Conservation (phyloP, 176 grass and related monocot species). For the Musa itinerans region DNA sequence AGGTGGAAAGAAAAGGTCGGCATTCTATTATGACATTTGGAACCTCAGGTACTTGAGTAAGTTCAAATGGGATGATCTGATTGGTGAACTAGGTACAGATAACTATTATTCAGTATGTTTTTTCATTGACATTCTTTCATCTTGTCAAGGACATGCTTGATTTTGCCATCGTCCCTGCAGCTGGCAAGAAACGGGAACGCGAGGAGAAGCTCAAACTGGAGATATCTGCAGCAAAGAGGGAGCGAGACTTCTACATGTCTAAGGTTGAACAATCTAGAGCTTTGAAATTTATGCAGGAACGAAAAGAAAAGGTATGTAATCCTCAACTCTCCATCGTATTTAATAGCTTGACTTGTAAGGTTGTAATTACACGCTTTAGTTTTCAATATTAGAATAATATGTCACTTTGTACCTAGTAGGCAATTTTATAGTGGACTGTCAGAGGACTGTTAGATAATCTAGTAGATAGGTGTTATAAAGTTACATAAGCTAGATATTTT, state of each 20-base stretch:
- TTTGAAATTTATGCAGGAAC: conserved; percentile 60
- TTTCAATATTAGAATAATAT: no score
- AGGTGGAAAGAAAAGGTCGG: conserved; percentile 82
- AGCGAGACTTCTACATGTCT: conserved; percentile 75
- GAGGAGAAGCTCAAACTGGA: conserved; percentile 87
- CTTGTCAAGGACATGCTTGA: not conserved
- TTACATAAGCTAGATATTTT: no score
- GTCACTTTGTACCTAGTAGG: no score
- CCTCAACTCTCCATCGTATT: not conserved
- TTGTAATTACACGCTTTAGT: no score
- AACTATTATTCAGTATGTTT: conserved; percentile 1
- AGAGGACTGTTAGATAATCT: no score
- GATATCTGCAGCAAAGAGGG: conserved; percentile 89
- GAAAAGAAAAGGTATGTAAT: conserved; percentile 53
- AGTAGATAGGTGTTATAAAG: no score
- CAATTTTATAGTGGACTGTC: no score
- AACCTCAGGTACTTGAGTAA: conserved; percentile 92
- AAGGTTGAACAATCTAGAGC: conserved; percentile 56
- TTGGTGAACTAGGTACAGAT: conserved; percentile 64
- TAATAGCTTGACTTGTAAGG: not conserved
- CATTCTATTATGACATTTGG: conserved; percentile 98
- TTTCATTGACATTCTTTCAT: not conserved
- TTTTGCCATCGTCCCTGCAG: conserved; percentile 33
- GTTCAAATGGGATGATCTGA: conserved; percentile 98
- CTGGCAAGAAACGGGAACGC: conserved; percentile 55